A percentile compares a stretch with the other conserved stretches of the same genome.
Evolutionary conservation across 768 basidiomycete genomes (phyloP).

Genomic region (Suillus plorans): DNA sequence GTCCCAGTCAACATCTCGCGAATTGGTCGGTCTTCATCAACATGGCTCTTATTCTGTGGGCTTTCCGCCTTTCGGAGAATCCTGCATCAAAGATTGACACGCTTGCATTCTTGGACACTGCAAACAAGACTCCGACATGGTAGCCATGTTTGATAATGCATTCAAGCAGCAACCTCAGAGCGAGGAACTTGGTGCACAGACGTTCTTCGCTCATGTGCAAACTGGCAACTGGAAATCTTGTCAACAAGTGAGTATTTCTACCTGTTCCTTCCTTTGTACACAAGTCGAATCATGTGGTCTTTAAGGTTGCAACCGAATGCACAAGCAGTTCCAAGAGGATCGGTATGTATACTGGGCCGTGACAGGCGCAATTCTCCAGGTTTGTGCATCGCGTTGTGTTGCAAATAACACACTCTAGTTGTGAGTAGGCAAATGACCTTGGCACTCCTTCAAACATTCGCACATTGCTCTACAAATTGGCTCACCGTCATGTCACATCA

Average conservation of each 20-base stretch:
- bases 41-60: no score
- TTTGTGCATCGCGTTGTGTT: constrained; percentile 22
- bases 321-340: constrained; percentile 82
- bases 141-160: constrained; percentile 84
- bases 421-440: constrained; percentile 62
- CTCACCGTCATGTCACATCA: constrained; percentile 68
- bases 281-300: constrained; percentile 1
- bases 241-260: constrained; percentile 58
- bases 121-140: constrained; percentile 82
- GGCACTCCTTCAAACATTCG: constrained; percentile 63
- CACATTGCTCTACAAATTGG: constrained; percentile 70
- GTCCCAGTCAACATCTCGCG: no score
- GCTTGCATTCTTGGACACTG: no score
- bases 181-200: constrained; percentile 81
- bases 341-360: constrained; percentile 83
- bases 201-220: constrained; percentile 83
- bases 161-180: constrained; percentile 78
- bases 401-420: not conserved
- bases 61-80: no score
- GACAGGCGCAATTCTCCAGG: constrained; percentile 80
- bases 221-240: constrained; percentile 83
- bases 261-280: constrained; percentile 4
- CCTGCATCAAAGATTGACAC: no score
- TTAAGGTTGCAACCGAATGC: constrained; percentile 77
- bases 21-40: no score